Evolutionary conservation across 495 filamentous ascomycete genomes (phyloP).

Genomic region (Bacidia rubella): DNA sequence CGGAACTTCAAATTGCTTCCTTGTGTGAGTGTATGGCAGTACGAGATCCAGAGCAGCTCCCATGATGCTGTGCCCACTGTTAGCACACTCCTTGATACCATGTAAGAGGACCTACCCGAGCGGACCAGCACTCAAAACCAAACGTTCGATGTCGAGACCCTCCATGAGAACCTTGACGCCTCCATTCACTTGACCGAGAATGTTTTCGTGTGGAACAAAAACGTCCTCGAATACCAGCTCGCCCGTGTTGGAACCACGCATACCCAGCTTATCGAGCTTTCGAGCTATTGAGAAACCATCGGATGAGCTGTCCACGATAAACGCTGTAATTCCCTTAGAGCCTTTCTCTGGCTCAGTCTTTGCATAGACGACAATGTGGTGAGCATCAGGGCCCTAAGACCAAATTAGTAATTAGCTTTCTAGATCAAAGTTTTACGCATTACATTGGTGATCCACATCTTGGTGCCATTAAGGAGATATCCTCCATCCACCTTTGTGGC

Average conservation of each 20-base stretch:
- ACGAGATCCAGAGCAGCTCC: slow-evolving; percentile 77
- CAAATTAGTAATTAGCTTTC: not conserved
- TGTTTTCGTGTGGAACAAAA: slow-evolving; percentile 71
- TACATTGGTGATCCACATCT: slow-evolving; percentile 99
- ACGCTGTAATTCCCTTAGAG: slow-evolving; percentile 89
- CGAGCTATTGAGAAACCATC: slow-evolving; percentile 74
- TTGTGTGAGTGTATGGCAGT: slow-evolving; percentile 77
- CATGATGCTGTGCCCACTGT: slow-evolving; percentile 53
- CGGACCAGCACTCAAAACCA: slow-evolving; percentile 85
- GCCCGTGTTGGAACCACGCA: slow-evolving; percentile 94
- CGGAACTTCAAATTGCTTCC: slow-evolving; percentile 77
- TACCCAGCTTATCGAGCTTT: slow-evolving; percentile 96
- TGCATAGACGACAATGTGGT: slow-evolving; percentile 83
- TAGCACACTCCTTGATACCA: not conserved
- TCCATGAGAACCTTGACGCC: slow-evolving; percentile 93
- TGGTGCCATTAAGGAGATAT: slow-evolving; percentile 75
- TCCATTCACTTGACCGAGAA: slow-evolving; percentile 65
- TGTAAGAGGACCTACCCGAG: slow-evolving; percentile 38
- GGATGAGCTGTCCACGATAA: slow-evolving; percentile 63
- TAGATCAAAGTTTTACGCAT: not conserved
- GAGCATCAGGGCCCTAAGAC: slow-evolving; percentile 69
- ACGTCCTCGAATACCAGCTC: slow-evolving; percentile 88
- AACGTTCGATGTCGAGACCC: slow-evolving; percentile 82
- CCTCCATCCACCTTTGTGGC: slow-evolving; percentile 74
- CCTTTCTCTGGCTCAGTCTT: slow-evolving; percentile 74